Base-by-base conservation (phyloP, 2,329 filamentous ascomycete species). In the Trichophyton benhamiae region DNA sequence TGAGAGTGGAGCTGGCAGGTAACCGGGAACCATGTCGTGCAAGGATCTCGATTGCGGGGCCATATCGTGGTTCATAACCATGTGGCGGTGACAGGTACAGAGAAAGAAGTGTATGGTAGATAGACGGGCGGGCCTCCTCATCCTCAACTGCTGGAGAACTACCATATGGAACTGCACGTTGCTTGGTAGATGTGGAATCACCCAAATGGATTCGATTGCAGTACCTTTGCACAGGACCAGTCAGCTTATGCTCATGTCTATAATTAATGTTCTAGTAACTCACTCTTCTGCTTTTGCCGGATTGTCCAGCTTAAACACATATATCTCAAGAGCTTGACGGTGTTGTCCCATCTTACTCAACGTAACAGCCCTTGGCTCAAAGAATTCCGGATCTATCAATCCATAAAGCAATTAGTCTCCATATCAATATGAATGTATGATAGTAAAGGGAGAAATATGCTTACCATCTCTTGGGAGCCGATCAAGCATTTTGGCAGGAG, bases 271-370 rank as follows among this genome's bases (percentile, higher is more conserved):
- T 11, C 20, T 25, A n/a, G 41, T n/a, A 53, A 58, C 65, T 62
- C 77, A 96, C 87, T 96, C 90, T 81, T 99, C 94, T 36, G 94
- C 94, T 74, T 96, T 97, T 11, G 77, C 78, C 65, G 89, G 92
- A 72, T 96, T 87, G 66, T 88, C 79, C 72, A 99, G 83, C 72
- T 92, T 94, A 76, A 96, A 99, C 30, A 97, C 92, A 72, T 96
- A 99, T 59, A 99, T 96, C 71, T 94, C 88, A n/a, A 99, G 78
- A 0, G 94, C 94, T 74, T 97, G 91, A 71, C 90, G 91, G 76
- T 99, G 91, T 68, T 92, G 87, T 5, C 89, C 90, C 89, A 97
- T 96, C 67, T 94, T 95, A 74, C 89, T 91, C 44, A 97, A 83
- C 20, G 97, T 86, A 52, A 97, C 87, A 5, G 94, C 94, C 64